phyloP scores from a whole-genome alignment of 352 stramenopile species.

The Phytophthora sp. region DNA sequence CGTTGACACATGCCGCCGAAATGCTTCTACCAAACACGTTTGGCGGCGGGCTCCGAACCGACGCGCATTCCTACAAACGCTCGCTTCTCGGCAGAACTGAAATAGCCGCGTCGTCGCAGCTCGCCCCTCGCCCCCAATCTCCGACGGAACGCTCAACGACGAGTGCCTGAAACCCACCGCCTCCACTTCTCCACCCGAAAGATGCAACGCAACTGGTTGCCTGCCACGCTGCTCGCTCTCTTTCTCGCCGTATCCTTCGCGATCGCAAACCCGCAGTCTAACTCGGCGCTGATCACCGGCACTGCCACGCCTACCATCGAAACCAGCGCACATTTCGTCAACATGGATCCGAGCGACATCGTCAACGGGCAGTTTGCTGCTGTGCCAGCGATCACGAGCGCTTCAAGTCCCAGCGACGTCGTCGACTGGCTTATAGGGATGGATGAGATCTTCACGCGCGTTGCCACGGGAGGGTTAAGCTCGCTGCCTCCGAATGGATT shows the following conservation, averaged over 20 bases:
- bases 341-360: constrained; percentile 30
- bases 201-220: constrained; percentile 13
- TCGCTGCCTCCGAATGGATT: constrained; percentile 40
- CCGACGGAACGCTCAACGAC: no score
- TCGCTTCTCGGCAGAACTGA: no score
- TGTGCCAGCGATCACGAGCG: constrained; percentile 34
- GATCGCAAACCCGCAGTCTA: neutral
- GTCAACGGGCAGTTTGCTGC: constrained; percentile 42
- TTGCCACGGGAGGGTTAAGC: constrained; percentile 47
- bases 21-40: no score
- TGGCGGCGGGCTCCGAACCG: no score
- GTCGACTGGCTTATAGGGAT: constrained; percentile 43
- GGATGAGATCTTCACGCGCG: constrained; percentile 48
- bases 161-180: neutral
- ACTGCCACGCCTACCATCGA: neutral
- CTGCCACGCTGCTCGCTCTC: neutral
- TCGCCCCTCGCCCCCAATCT: no score
- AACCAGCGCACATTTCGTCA: neutral
- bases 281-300: constrained; percentile 14
- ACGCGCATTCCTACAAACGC: no score
- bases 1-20: neutral
- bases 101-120: no score
- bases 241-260: constrained; percentile 7
- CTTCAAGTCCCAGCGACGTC: constrained; percentile 17
- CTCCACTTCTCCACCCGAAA: constrained; percentile 6